Percentiles rank a stretch among this genome's conserved stretches.
Evolutionary conservation across 2,329 filamentous ascomycete genomes (phyloP).

Genomic region (Aureobasidium sp.): DNA sequence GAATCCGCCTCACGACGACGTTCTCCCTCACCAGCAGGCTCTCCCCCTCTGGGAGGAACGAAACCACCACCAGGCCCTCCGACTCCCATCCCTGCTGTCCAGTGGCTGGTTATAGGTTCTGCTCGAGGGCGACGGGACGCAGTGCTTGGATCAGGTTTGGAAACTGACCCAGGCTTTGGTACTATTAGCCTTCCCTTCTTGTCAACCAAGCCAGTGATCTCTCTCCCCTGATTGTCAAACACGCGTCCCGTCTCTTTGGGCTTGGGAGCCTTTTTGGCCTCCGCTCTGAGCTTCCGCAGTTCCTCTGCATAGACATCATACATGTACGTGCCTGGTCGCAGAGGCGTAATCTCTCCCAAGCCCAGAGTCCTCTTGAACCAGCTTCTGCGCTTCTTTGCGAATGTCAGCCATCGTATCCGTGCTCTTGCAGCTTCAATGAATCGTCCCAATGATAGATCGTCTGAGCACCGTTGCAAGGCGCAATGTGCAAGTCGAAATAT

Average conservation of each 20-base stretch:
- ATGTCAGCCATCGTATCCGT: neutral
- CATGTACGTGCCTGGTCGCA: neutral
- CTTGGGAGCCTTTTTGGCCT: neutral
- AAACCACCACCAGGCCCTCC: neutral
- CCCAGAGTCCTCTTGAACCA: neutral
- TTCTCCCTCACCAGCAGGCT: neutral
- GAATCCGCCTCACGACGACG: neutral
- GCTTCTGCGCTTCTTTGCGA: neutral
- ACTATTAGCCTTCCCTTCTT: neutral
- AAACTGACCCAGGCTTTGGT: neutral
- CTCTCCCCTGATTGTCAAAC: neutral
- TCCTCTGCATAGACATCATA: neutral
- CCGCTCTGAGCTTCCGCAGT: neutral
- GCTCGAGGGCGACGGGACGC: neutral
- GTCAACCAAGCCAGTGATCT: neutral
- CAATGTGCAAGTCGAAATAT: neutral
- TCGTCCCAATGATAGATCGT: neutral
- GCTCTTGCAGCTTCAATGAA: neutral
- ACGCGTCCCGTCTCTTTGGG: neutral
- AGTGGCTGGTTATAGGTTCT: neutral
- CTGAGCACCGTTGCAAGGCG: neutral
- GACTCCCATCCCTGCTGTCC: neutral
- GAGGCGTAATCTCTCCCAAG: neutral
- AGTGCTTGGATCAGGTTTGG: neutral
- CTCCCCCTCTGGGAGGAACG: neutral